Evolutionary conservation across 345 rosid genomes (phyloP).

Genomic region (Cochlearia excelsa): DNA sequence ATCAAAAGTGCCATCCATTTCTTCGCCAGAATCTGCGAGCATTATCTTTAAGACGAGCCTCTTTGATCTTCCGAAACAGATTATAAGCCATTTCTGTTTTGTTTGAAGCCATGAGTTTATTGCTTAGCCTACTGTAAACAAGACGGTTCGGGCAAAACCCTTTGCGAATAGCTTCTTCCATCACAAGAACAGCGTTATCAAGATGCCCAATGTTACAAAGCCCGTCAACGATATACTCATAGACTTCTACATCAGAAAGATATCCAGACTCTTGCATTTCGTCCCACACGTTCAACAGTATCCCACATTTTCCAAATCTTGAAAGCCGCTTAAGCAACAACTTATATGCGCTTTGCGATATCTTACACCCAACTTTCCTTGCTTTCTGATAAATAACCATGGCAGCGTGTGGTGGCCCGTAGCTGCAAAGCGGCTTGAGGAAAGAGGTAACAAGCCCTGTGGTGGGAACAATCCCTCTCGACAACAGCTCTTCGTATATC

Average conservation of each 20-base stretch:
- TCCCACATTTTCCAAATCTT: slow-evolving; percentile 89
- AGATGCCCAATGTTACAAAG: slow-evolving; percentile 89
- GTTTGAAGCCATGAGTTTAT: slow-evolving; percentile 65
- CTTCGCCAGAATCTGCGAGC: slow-evolving; percentile 70
- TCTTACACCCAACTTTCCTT: slow-evolving; percentile 60
- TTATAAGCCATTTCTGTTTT: slow-evolving; percentile 74
- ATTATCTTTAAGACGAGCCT: slow-evolving; percentile 65
- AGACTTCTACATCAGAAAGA: slow-evolving; percentile 63
- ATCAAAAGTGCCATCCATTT: slow-evolving; percentile 93
- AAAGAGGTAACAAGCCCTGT: slow-evolving; percentile 63
- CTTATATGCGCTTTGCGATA: slow-evolving; percentile 73
- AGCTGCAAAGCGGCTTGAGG: slow-evolving; percentile 64
- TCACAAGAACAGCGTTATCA: slow-evolving; percentile 78
- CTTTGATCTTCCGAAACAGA: slow-evolving; percentile 67
- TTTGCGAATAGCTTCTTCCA: slow-evolving; percentile 74
- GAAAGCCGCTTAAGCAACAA: slow-evolving; percentile 72
- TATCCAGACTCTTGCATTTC: slow-evolving; percentile 84
- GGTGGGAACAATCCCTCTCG: slow-evolving; percentile 52
- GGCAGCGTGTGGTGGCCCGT: slow-evolving; percentile 93
- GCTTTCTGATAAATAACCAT: slow-evolving; percentile 69
- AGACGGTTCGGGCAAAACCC: slow-evolving; percentile 85
- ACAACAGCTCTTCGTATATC: slow-evolving; percentile 76
- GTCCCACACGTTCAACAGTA: slow-evolving; percentile 73
- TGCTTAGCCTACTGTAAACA: slow-evolving; percentile 67
- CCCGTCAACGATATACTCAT: slow-evolving; percentile 71